Evolutionary conservation across 768 basidiomycete genomes (phyloP).

Genomic region (Crepidotus variabilis): DNA sequence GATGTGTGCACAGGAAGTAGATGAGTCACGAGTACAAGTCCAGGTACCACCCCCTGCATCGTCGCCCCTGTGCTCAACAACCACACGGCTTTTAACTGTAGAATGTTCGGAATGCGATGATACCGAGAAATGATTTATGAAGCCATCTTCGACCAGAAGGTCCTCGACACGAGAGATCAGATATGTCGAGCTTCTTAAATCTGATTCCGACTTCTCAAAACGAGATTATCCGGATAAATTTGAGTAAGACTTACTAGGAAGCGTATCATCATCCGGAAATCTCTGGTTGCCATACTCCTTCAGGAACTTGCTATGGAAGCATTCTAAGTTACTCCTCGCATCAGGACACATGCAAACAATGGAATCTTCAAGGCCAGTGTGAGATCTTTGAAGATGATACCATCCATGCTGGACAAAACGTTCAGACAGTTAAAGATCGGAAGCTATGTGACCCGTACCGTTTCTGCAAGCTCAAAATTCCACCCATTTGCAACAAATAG

Average conservation of each 20-base stretch:
- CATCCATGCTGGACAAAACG: neutral
- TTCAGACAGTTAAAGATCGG: neutral
- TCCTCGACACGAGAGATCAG: neutral
- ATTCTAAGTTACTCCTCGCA: neutral
- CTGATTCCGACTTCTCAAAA: neutral
- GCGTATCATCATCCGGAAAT: neutral
- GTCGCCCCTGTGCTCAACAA: slow-evolving; percentile 8
- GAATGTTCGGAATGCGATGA: neutral
- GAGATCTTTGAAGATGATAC: slow-evolving; percentile 1
- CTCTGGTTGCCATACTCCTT: neutral
- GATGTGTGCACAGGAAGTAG: too few relatives aligned
- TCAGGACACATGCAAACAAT: slow-evolving; percentile 1
- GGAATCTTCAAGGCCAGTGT: neutral
- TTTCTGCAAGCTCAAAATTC: neutral
- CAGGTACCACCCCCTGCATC: slow-evolving; percentile 12
- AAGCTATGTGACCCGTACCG: neutral
- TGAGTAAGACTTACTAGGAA: neutral
- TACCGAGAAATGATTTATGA: slow-evolving; percentile 8
- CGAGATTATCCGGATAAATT: neutral
- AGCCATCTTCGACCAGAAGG: neutral
- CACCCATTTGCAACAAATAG: slow-evolving; percentile 4
- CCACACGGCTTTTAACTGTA: slow-evolving; percentile 8
- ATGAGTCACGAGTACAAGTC: too few relatives aligned
- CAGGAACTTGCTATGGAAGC: slow-evolving; percentile 2
- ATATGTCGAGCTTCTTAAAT: neutral